Evolutionary conservation across 371 early-diverging fungal genomes (phyloP), one percentile per base, ranked within the genome.

Genomic region (Rhizopus stolonifer): DNA sequence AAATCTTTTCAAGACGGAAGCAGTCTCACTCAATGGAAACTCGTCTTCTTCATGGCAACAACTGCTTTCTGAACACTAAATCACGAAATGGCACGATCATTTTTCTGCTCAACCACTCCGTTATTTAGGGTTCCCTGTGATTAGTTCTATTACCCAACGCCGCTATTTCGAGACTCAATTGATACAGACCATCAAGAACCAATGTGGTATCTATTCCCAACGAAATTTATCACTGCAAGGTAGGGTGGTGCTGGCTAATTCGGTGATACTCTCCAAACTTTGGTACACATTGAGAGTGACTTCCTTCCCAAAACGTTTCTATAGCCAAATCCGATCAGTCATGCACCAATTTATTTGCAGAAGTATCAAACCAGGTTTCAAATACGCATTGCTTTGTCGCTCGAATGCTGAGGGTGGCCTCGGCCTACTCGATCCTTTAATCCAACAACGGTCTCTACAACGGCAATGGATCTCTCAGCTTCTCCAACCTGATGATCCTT

Each of bases 121-220:
- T 21, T 56, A 49, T 19, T 17, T 56, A 15, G 45, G 45, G 1
- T 49, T 24, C 18, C 18, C 32, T 10, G 24, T 43, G 38, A 14
- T 34, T 0, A 25, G 25, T 23, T 49, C 46, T 17, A 6, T 21
- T 1, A 19, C 11, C 21, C 57, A 51, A 3, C 1, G 42, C 15
- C 11, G 26, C 2, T 29, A 18, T 29, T 1, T 25, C 5, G 11
- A 25, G 11, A 2, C 8, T n/a, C 2, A 11, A 15, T 4, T 51
- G 4, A 1, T 51, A 6, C 29, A 1, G 14, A 14, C 2, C 7
- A 24, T 51, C 0, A 17, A 29, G 2, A 3, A 25, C 11, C 15
- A 14, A 15, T 3, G 5, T 1, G 1, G 15, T 1, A 5, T 15
- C 2, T 51, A 40, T 42, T 40, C 24, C 3, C 17, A 25, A 18